Percentiles rank a stretch among this genome's conserved stretches.
These are phyloP conservation scores for Phylloporus sp. DNA, from an alignment of 768 basidiomycete species.

Conservation along the genomic window DNA sequence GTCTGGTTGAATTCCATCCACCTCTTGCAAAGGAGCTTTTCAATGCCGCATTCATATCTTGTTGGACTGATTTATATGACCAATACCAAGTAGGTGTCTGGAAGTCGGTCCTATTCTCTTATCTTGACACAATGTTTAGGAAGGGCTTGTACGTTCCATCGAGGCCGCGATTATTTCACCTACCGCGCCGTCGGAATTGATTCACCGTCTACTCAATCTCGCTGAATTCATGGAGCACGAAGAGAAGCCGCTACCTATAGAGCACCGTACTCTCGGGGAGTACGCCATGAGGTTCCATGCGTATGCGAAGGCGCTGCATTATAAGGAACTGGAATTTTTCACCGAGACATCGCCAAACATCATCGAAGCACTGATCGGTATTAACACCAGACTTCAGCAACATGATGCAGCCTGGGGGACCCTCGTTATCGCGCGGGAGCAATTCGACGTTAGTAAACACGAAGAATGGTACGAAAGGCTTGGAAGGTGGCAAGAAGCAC, in stretches of 20 bases:
- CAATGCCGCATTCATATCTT: conserved; percentile 97
- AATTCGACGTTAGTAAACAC: conserved; percentile 87
- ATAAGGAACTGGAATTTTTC: conserved; percentile 97
- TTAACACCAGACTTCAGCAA: conserved; percentile 95
- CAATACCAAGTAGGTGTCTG: conserved; percentile 75
- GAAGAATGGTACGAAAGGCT: conserved; percentile 99
- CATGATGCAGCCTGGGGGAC: conserved; percentile 99
- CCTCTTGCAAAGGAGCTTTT: conserved; percentile 93
- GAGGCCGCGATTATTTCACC: conserved; percentile 79
- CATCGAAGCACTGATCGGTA: conserved; percentile 91
- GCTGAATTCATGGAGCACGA: conserved; percentile 99
- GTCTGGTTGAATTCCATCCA: conserved; percentile 84
- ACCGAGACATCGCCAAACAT: conserved; percentile 86
- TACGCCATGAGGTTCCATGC: conserved; percentile 92
- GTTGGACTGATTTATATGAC: conserved; percentile 94
- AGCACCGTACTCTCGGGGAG: conserved; percentile 88
- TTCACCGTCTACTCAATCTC: conserved; percentile 86
- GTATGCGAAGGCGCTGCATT: conserved; percentile 96
- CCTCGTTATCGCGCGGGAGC: conserved; percentile 81
- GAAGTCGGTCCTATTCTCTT: background rate
- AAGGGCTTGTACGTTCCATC: conserved; percentile 89
- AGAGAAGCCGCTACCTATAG: conserved; percentile 91
- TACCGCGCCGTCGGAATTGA: conserved; percentile 79
- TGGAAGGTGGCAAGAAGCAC: conserved; percentile 93
- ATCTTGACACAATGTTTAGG: conserved; percentile 45